phyloP scores from a whole-genome alignment of 2,329 filamentous ascomycete species.

The Fusarium bactridioides region DNA sequence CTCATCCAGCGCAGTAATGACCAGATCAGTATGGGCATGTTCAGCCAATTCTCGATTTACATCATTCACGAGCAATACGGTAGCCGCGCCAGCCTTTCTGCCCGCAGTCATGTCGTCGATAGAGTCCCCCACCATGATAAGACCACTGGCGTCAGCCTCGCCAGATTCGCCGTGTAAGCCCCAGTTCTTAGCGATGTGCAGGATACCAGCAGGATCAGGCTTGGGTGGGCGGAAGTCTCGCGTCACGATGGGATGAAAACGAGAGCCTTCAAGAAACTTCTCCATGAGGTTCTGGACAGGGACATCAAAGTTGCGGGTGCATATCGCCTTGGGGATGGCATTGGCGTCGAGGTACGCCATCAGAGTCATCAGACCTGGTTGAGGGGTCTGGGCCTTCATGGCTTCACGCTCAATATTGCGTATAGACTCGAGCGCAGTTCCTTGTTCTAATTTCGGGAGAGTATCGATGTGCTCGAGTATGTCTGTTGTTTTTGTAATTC shows the following conservation, averaged over 20 bases:
- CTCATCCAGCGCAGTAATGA: conserved; percentile 76
- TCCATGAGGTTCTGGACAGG: conserved; percentile 78
- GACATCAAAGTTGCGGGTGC: conserved; percentile 90
- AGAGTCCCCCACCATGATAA: conserved; percentile 78
- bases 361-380: conserved; percentile 78
- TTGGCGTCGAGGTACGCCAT: conserved; percentile 82
- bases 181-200: conserved; percentile 85
- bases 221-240: conserved; percentile 85
- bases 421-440: conserved; percentile 75
- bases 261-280: conserved; percentile 74
- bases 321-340: conserved; percentile 80
- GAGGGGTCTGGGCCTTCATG: conserved; percentile 81
- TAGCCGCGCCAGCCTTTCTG: conserved; percentile 81
- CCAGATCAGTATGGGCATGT: conserved; percentile 80
- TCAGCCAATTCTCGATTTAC: conserved; percentile 74
- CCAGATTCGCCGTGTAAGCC: conserved; percentile 55
- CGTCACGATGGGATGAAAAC: conserved; percentile 83
- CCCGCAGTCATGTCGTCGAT: conserved; percentile 95
- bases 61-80: conserved; percentile 87
- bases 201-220: conserved; percentile 84
- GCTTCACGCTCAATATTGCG: conserved; percentile 80
- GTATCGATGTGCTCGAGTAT: conserved; percentile 89
- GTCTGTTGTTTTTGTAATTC: conserved; percentile 76
- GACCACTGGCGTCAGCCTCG: conserved; percentile 52
- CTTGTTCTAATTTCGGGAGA: conserved; percentile 68